phyloP scores from a whole-genome alignment of 768 basidiomycete genomes.

The Pulveroboletus frians region DNA sequence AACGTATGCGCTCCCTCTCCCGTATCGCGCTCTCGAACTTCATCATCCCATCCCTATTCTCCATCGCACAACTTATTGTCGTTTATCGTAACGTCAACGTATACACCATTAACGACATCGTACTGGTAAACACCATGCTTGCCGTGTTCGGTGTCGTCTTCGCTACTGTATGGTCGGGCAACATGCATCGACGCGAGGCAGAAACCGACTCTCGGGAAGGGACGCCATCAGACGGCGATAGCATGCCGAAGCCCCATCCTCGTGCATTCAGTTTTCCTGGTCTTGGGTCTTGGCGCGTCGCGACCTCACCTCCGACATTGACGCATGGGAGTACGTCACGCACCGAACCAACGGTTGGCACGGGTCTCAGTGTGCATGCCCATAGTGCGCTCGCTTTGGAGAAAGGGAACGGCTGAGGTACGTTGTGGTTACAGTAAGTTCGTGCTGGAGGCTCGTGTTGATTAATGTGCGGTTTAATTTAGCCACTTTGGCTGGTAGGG shows the following conservation, averaged over 20 bases:
- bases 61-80: constrained; percentile 26
- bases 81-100: constrained; percentile 25
- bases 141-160: constrained; percentile 32
- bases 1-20: constrained; percentile 24
- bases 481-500: no score
- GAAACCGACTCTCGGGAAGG: not conserved
- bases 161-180: constrained; percentile 30
- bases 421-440: not conserved
- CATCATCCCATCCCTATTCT: constrained; percentile 29
- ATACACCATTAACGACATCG: constrained; percentile 21
- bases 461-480: not conserved
- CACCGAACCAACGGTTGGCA: not conserved
- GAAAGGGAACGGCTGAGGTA: constrained; percentile 1
- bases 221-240: not conserved
- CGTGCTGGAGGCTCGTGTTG: not conserved
- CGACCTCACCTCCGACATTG: constrained; percentile 2
- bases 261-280: constrained; percentile 8
- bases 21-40: constrained; percentile 32
- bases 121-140: constrained; percentile 28
- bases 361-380: not conserved
- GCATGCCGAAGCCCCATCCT: not conserved
- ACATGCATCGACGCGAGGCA: constrained; percentile 1
- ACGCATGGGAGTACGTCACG: constrained; percentile 3
- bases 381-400: not conserved
- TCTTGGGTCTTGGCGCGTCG: constrained; percentile 19